These are phyloP conservation scores for Yamadazyma laniorum DNA, from an alignment of 805 yeast genomes.

Conservation along the genomic window DNA sequence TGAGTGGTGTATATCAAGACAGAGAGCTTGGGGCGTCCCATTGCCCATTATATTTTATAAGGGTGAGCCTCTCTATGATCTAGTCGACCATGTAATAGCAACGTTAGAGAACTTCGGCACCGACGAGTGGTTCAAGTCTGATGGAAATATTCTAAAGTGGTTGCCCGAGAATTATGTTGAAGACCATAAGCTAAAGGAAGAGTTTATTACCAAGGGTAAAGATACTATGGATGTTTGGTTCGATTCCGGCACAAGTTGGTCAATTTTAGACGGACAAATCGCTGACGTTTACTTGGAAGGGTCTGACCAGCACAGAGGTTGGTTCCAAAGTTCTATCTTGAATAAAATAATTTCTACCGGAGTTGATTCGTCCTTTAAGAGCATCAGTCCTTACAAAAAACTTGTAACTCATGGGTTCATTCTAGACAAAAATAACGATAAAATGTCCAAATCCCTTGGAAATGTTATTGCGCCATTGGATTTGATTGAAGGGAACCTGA, in stretches of 20 bases:
- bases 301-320: conserved; percentile 97
- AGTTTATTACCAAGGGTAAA: conserved; percentile 57
- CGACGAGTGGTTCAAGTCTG: conserved; percentile 75
- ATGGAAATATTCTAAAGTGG: conserved; percentile 55
- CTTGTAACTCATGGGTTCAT: conserved; percentile 93
- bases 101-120: conserved; percentile 61
- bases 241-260: conserved; percentile 95
- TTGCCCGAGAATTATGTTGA: conserved; percentile 45
- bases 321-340: conserved; percentile 94
- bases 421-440: conserved; percentile 77
- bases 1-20: conserved; percentile 98
- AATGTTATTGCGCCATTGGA: conserved; percentile 71
- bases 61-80: conserved; percentile 58
- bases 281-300: conserved; percentile 94
- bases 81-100: conserved; percentile 54
- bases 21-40: conserved; percentile 97
- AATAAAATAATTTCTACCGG: conserved; percentile 61
- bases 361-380: conserved; percentile 38
- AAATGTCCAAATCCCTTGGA: conserved; percentile 94
- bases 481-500: conserved; percentile 59
- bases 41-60: conserved; percentile 74
- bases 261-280: conserved; percentile 44
- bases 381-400: conserved; percentile 59
- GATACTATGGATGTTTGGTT: conserved; percentile 99
- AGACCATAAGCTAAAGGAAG: conserved; percentile 38